Evolutionary conservation across 2,329 filamentous ascomycete species (phyloP), one percentile per base, ranked within the genome.

Genomic region (Colletotrichum tabaci): DNA sequence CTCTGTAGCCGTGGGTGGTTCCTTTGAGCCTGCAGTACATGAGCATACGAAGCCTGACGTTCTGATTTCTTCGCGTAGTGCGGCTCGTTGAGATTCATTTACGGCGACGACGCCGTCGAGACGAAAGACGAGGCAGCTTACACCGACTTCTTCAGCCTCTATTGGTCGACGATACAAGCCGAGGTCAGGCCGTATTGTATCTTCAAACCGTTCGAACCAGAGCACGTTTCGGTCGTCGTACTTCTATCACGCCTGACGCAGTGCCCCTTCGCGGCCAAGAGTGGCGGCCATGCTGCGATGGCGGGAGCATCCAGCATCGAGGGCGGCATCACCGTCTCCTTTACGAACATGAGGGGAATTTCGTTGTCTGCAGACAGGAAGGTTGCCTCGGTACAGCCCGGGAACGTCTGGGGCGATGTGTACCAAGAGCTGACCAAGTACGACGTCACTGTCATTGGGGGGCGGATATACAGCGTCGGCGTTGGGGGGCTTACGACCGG

Each of bases 401-500:
- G 84, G 1, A 80, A 80, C 47, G 75, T 76, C 5, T 87, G 85
- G 85, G 73, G 75, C 1, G 74, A 81, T 13, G 83, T 86, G 1
- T 86, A 83, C 66, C 61, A 74, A 6, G 53, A 75, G 23, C 77
- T 87, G 0, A 77, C 81, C 9, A 61, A 75, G 18, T 70, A 78
- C 4, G 78, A 77, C 15, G 53, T 85, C 0, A 78, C 79, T 3
- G 82, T 83, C 5, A 72, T 79, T 0, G 85, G 85, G 9, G 85
- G 83, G 2, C 78, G 85, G 15, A 75, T 82, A 12, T 78, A 78
- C 2, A 75, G 76, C 8, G 81, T 86, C n/a, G 84, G 83, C 13
- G 83, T 84, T 8, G 80, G 81, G 4, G 84, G 84, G 2, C 76
- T 84, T 35, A 74, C 81, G 3, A 77, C 83, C 2, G 82, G 83